Evolutionary conservation across 352 stramenopile species (phyloP).

Genomic region (Phytophthora pluvialis): DNA sequence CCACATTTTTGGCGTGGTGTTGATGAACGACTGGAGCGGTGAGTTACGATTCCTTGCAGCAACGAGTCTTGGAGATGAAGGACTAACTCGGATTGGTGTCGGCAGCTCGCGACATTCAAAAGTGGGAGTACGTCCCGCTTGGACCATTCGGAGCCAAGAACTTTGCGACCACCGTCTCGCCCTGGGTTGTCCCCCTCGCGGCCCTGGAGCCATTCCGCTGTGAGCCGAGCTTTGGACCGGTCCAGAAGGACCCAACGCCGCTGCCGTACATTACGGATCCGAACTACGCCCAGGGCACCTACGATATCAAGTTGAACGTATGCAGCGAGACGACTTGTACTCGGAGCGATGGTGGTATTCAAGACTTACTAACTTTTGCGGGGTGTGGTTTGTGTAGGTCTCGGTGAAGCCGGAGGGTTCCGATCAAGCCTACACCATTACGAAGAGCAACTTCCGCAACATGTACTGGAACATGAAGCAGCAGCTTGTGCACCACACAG

Average conservation of each 20-base stretch:
- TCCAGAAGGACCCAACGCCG: slow-evolving; percentile 89
- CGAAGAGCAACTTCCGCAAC: slow-evolving; percentile 94
- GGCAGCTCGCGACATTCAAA: slow-evolving; percentile 90
- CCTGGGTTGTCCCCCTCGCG: slow-evolving; percentile 96
- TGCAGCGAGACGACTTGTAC: not conserved
- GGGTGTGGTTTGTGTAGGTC: slow-evolving; percentile 35
- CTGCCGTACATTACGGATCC: slow-evolving; percentile 95
- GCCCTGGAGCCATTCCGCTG: slow-evolving; percentile 94
- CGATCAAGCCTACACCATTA: slow-evolving; percentile 73
- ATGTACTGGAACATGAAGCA: slow-evolving; percentile 99
- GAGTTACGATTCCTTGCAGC: slow-evolving; percentile 7
- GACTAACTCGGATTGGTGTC: not conserved
- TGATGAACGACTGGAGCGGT: slow-evolving; percentile 99
- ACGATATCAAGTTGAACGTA: slow-evolving; percentile 91
- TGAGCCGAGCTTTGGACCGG: slow-evolving; percentile 89
- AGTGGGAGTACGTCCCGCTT: slow-evolving; percentile 98
- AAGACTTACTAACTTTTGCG: slow-evolving; percentile 27
- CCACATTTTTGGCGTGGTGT: slow-evolving; percentile 96
- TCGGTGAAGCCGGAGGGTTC: slow-evolving; percentile 70
- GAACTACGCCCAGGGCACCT: slow-evolving; percentile 85
- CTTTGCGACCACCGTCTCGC: slow-evolving; percentile 96
- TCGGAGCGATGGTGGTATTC: slow-evolving; percentile 33
- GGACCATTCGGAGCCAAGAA: slow-evolving; percentile 98
- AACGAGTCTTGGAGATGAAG: not conserved
- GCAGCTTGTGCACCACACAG: slow-evolving; percentile 96